Evolutionary conservation across 495 filamentous ascomycete species (phyloP).

Genomic region (Jackrogersella multiformis): DNA sequence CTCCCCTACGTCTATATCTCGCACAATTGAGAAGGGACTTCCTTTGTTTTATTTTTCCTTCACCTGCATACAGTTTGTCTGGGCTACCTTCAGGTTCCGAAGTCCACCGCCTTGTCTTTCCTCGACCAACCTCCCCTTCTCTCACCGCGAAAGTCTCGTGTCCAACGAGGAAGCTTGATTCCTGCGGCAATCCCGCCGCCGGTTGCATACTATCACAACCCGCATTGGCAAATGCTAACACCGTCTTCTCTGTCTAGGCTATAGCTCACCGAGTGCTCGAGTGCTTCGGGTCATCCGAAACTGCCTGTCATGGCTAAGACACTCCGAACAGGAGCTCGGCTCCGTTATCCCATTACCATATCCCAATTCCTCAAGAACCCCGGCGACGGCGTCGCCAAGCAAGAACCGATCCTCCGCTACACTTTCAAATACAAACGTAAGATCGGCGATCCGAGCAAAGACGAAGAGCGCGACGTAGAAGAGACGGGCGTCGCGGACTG

Average conservation of each 20-base stretch:
- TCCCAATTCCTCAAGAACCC: slow-evolving; percentile 80
- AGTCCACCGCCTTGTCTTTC: neutral
- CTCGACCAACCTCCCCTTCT: neutral
- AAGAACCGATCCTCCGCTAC: slow-evolving; percentile 84
- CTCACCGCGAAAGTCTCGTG: neutral
- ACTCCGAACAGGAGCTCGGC: slow-evolving; percentile 61
- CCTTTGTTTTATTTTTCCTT: slow-evolving; percentile 14
- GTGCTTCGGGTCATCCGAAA: slow-evolving; percentile 2
- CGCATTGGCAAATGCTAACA: slow-evolving; percentile 2
- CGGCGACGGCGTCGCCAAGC: slow-evolving; percentile 76
- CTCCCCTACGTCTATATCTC: neutral
- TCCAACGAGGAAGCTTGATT: neutral
- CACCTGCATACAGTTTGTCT: neutral
- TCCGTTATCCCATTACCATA: slow-evolving; percentile 96
- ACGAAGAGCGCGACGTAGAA: slow-evolving; percentile 64
- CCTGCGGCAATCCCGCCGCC: neutral
- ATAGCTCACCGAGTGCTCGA: slow-evolving; percentile 12
- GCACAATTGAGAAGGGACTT: neutral
- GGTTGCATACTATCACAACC: neutral
- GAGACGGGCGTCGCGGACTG: slow-evolving; percentile 78
- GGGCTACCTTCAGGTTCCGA: neutral
- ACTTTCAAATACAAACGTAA: slow-evolving; percentile 76
- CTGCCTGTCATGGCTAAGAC: slow-evolving; percentile 49
- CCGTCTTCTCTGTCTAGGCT: slow-evolving; percentile 7
- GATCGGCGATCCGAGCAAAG: slow-evolving; percentile 74